Conservation (phyloP, 352 stramenopile genomes). For the Phytophthora hybrid region DNA sequence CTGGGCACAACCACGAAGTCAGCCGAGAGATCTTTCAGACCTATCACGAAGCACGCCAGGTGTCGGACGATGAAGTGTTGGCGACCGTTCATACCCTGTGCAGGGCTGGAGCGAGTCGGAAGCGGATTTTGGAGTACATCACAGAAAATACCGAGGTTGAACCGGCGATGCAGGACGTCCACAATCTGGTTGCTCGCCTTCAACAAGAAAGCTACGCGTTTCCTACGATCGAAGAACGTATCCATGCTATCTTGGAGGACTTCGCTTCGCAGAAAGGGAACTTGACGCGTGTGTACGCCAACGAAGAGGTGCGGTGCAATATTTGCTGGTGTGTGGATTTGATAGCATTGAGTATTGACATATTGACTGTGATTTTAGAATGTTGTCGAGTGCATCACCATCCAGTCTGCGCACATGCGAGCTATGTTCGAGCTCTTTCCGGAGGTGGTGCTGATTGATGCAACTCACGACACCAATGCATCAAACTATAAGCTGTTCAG, state of each 20-base stretch:
- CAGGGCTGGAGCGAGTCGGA: slow-evolving; percentile 4
- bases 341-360: no score
- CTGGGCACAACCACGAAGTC: slow-evolving; percentile 10
- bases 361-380: background rate
- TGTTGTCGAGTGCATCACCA: slow-evolving; percentile 10
- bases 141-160: slow-evolving; percentile 4
- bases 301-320: slow-evolving; percentile 5
- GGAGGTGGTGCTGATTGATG: slow-evolving; percentile 17
- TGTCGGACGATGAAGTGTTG: slow-evolving; percentile 8
- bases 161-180: slow-evolving; percentile 13
- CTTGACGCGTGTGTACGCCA: background rate
- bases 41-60: slow-evolving; percentile 7
- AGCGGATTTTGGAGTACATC: slow-evolving; percentile 21
- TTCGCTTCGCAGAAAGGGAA: slow-evolving; percentile 10
- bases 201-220: slow-evolving; percentile 6
- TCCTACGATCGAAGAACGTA: slow-evolving; percentile 13
- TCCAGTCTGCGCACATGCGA: slow-evolving; percentile 12
- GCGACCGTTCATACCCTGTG: background rate
- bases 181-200: slow-evolving; percentile 9
- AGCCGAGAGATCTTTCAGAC: slow-evolving; percentile 1
- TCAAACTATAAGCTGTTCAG: slow-evolving; percentile 21
- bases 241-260: slow-evolving; percentile 10
- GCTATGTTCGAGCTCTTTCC: slow-evolving; percentile 16
- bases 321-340: no score
- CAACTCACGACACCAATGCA: slow-evolving; percentile 20